Conservation (phyloP, 805 yeast genomes). For the Debaryomyces tyrocola region DNA sequence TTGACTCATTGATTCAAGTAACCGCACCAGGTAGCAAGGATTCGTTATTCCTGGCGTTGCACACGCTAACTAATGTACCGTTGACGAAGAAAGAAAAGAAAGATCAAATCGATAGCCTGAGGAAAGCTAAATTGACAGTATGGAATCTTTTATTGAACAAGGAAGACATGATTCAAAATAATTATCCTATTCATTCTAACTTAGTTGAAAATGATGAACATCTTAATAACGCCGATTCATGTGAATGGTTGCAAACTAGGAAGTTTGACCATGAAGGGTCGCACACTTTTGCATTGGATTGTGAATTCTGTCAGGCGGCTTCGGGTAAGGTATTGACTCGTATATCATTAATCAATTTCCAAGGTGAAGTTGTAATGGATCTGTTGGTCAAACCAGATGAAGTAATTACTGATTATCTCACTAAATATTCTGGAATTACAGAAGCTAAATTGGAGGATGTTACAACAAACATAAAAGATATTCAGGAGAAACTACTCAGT, state of each 20-base stretch:
- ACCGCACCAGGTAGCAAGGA: constrained; percentile 67
- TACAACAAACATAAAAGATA: constrained; percentile 63
- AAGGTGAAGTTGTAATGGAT: constrained; percentile 63
- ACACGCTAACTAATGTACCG: constrained; percentile 56
- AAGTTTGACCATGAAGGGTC: constrained; percentile 57
- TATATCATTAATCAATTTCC: constrained; percentile 68
- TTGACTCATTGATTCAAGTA: constrained; percentile 48
- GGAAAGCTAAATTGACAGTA: constrained; percentile 39
- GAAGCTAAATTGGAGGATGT: constrained; percentile 61
- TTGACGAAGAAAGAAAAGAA: constrained; percentile 57
- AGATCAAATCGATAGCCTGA: constrained; percentile 31
- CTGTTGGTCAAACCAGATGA: constrained; percentile 75
- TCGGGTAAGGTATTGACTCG: constrained; percentile 71
- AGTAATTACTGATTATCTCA: constrained; percentile 75
- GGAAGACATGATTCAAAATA: constrained; percentile 48
- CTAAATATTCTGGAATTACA: constrained; percentile 86
- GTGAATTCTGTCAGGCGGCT: constrained; percentile 84
- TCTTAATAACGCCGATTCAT: background rate
- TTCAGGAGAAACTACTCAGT: constrained; percentile 56
- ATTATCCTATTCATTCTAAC: constrained; percentile 58
- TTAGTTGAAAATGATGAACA: constrained; percentile 3
- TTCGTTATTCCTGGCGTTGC: constrained; percentile 52
- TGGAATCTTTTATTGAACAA: constrained; percentile 53
- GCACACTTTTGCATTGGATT: constrained; percentile 78
- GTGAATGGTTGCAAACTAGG: constrained; percentile 35